phyloP scores from a whole-genome alignment of 139 green algal genomes.

The Bryopsis sp. region DNA sequence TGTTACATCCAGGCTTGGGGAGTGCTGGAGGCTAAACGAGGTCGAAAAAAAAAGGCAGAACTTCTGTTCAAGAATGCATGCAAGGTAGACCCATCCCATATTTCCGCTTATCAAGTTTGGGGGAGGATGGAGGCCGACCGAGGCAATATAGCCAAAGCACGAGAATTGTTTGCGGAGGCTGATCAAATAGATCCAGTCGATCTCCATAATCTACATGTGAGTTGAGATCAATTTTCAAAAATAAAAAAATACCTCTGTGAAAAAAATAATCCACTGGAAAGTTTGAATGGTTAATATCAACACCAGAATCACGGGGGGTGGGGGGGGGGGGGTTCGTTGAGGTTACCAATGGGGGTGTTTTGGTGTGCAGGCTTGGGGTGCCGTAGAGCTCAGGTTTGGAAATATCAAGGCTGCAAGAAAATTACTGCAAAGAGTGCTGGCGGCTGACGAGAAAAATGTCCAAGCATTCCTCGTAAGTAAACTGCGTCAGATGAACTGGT shows the following conservation, averaged over 20 bases:
- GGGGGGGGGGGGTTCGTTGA: too few relatives aligned
- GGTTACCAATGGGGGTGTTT: too few relatives aligned
- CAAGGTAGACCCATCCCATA: background rate
- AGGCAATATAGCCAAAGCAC: background rate
- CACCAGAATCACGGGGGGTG: too few relatives aligned
- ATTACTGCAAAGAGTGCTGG: too few relatives aligned
- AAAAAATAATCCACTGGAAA: too few relatives aligned
- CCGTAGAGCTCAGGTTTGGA: too few relatives aligned
- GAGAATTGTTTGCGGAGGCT: background rate
- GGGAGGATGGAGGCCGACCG: background rate
- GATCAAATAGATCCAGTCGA: background rate
- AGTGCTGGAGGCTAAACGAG: background rate
- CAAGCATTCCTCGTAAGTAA: too few relatives aligned
- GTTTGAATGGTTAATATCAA: too few relatives aligned
- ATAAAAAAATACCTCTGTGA: background rate
- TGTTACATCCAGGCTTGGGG: conserved; percentile 9
- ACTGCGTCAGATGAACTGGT: too few relatives aligned
- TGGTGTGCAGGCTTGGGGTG: too few relatives aligned
- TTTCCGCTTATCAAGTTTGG: background rate
- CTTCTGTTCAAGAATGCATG: background rate
- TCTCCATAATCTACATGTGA: background rate
- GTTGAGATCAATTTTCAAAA: background rate
- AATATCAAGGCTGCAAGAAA: too few relatives aligned
- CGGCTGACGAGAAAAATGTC: too few relatives aligned
- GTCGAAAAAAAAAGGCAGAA: background rate